Evolutionary conservation across 495 filamentous ascomycete genomes (phyloP), one percentile per base, ranked within the genome.

Genomic region (Halenospora varia): DNA sequence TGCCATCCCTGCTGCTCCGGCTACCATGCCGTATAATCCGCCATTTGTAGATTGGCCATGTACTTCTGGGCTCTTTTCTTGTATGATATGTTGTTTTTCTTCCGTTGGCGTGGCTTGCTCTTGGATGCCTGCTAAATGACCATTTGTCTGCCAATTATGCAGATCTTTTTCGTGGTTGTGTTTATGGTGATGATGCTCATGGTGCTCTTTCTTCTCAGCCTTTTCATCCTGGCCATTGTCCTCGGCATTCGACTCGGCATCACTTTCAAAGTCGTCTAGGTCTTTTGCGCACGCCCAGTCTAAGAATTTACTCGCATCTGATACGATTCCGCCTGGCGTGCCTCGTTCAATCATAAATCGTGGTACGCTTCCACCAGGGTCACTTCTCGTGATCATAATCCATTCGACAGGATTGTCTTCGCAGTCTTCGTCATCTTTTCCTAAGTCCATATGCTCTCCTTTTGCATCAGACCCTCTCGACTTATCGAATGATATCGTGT

Each of bases 321-420:
- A 72, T 15, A 90, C 83, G 59, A 97, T 95, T 18, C 90, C 87
- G 10, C 78, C 81, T 0, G 93, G 93, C 0, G 93, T 97, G 40
- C 89, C 89, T 66, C 91, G 84, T 70, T 97, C 94, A 19, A 97
- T 88, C 86, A 97, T 89, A 73, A 94, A 97, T 24, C 89, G 80
- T 0, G 93, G 93, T 8, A 97, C 92, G 53, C 82, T 94, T 26
- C 93, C 94, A 20, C 94, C 93, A 0, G 93, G 93, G 62, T 97
- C 91, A 68, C 87, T 92, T n/a, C 93, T 77, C 1, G 93, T 96
- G 20, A 97, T 83, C 94, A 97, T 66, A 35, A 96, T 84, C 93
- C 93, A 97, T 70, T 97, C 93, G 13, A 97, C 83, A 0, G 88
- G 87, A 53, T 84, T 87, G 26, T 71, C 66, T 48, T 82, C 82